Evolutionary conservation across 192 early-diverging fungal species (phyloP), one percentile per base, ranked within the genome.

Genomic region (Rhizoclosmatium globosum): DNA sequence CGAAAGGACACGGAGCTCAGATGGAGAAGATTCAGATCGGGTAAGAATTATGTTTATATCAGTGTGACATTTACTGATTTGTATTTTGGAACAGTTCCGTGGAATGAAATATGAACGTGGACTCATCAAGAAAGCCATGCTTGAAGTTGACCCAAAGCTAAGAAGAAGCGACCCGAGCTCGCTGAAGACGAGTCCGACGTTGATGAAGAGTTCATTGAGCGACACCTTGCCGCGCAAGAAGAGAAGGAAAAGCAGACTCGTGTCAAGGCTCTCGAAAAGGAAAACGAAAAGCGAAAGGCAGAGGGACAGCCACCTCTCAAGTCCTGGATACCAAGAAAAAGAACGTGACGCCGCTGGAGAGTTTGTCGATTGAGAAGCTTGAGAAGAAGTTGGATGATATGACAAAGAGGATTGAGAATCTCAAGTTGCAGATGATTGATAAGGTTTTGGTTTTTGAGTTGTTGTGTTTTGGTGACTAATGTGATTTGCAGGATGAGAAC

Each of bases 21-120:
- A 95, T 99, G 88, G 86, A 84, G 9, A 92, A 90, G 71, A 92
- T 99, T 50, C 78, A 87, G 94, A 98, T 81, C 97, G 95, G 92
- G 90, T 90, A 43, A 17, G 19, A 41, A 17, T n/a, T n/a, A n/a
- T 41, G n/a, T 71, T 68, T 62, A n/a, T 19, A 41, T 45, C 19
- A 23, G 45, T 0, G 0, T 31, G 50, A 1, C 50, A 53, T 53
- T 7, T 7, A 17, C 17, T 53, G 50, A 13, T 53, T 53, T 53
- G 50, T 53, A 53, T 53, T 7, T 53, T 17, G 6, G 42, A 3
- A 60, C 83, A 93, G 92, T 85, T 96, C 47, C 90, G 90, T 19
- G 93, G 92, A 7, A 80, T 94, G 41, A 96, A 98, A 86, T 98
- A 97, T 79, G 92, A 98, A 84, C 89, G 91, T 68, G 87, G 86